A percentile compares a stretch with the other conserved stretches of the same genome.
Evolutionary conservation across 257 asterid genomes (phyloP).

Genomic region (Plantago elongata): DNA sequence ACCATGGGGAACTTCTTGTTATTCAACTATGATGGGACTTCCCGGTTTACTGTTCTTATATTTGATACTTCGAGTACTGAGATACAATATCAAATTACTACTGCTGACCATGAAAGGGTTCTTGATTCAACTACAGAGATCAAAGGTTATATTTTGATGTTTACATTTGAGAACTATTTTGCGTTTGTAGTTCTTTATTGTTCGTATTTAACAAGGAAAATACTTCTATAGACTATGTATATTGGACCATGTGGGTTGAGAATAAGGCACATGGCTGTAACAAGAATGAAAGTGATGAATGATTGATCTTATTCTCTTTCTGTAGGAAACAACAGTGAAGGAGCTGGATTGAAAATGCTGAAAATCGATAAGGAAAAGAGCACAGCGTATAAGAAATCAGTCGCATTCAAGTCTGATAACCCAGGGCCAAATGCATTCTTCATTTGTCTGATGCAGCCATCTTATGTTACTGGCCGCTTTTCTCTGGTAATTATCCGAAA

Average conservation of each 20-base stretch:
- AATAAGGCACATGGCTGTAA: no score
- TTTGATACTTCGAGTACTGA: conserved; percentile 34
- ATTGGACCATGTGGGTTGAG: not conserved
- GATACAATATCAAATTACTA: conserved; percentile 25
- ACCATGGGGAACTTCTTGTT: conserved; percentile 24
- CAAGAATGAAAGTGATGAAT: not conserved
- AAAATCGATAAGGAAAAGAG: not conserved
- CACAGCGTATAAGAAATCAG: conserved; percentile 16
- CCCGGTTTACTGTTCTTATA: conserved; percentile 34
- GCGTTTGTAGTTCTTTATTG: not conserved
- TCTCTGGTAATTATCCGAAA: conserved; percentile 8
- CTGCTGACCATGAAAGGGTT: not conserved
- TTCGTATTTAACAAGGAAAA: no score
- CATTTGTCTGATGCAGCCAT: conserved; percentile 24
- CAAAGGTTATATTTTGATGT: not conserved
- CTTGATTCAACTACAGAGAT: not conserved
- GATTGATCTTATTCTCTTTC: not conserved
- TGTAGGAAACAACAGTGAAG: not conserved
- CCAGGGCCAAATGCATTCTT: conserved; percentile 11
- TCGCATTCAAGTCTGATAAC: conserved; percentile 13
- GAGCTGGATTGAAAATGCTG: not conserved
- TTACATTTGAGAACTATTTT: not conserved
- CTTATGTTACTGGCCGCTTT: not conserved
- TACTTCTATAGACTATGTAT: not conserved
- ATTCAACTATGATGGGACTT: conserved; percentile 28